phyloP scores from a whole-genome alignment of 495 filamentous ascomycete genomes.

The Jackrogersella minutella region DNA sequence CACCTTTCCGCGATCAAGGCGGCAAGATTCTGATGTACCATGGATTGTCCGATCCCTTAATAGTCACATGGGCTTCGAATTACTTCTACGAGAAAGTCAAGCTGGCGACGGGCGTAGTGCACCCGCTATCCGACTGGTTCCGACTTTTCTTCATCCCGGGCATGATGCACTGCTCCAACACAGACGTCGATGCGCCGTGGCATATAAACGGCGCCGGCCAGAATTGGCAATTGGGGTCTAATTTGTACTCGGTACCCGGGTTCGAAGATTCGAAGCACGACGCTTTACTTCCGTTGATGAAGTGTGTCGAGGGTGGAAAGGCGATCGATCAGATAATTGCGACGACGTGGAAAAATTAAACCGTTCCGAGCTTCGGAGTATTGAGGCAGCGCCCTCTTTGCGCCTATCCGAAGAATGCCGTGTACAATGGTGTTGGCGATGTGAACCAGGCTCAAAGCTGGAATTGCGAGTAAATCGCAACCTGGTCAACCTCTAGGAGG shows the following conservation, averaged over 20 bases:
- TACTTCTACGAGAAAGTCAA: conserved; percentile 51
- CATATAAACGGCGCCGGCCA: conserved; percentile 48
- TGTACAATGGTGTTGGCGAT: conserved; percentile 34
- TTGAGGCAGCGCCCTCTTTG: conserved; percentile 54
- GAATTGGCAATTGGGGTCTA: conserved; percentile 30
- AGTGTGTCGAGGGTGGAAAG: conserved; percentile 60
- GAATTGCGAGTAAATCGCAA: not conserved
- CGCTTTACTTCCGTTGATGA: conserved; percentile 57
- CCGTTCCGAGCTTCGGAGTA: conserved; percentile 45
- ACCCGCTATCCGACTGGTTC: conserved; percentile 41
- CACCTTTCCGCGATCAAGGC: conserved; percentile 52
- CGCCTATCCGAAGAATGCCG: conserved; percentile 49
- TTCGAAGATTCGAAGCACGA: conserved; percentile 56
- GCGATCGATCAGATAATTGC: conserved; percentile 51
- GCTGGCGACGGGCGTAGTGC: conserved; percentile 23
- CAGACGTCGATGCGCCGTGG: conserved; percentile 50
- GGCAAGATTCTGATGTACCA: conserved; percentile 66
- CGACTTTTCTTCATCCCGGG: conserved; percentile 49
- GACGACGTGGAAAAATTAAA: conserved; percentile 50
- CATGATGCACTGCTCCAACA: conserved; percentile 48
- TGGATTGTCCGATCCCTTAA: conserved; percentile 58
- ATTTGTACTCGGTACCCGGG: conserved; percentile 47
- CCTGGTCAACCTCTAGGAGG: not conserved
- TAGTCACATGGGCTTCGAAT: conserved; percentile 49
- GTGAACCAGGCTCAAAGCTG: conserved; percentile 19